These are phyloP conservation scores for Lablab purpureus DNA, from an alignment of 306 rosid genomes.

Conservation along the genomic window DNA sequence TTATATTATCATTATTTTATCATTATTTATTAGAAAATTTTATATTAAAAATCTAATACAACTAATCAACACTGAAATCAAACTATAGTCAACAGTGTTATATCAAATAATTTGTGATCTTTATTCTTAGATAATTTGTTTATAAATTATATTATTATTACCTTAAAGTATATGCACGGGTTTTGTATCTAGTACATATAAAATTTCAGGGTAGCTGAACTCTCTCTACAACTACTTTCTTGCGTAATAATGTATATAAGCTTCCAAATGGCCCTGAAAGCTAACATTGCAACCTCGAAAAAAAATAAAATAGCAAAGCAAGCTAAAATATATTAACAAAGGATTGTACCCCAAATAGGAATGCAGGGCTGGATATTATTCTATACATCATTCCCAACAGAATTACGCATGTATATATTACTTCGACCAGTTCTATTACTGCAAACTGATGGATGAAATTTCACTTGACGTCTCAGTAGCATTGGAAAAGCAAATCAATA, in stretches of 20 bases:
- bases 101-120: no score
- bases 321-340: slow-evolving; percentile 23
- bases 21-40: no score
- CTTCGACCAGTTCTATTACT: neutral
- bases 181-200: no score
- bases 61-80: no score
- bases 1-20: no score
- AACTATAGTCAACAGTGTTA: no score
- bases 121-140: no score
- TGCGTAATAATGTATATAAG: neutral
- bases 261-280: neutral
- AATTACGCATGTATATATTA: neutral
- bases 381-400: slow-evolving; percentile 24
- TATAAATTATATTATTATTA: no score
- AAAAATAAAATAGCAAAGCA: neutral
- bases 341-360: neutral
- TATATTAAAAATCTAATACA: no score
- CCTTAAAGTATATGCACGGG: no score
- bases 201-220: neutral
- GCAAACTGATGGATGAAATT: slow-evolving; percentile 1
- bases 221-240: neutral
- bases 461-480: neutral
- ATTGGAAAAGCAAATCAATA: slow-evolving; percentile 13
- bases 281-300: neutral
- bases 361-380: neutral